phyloP scores from a whole-genome alignment of 2,329 filamentous ascomycete genomes.

The Triangularia verruculosa region DNA sequence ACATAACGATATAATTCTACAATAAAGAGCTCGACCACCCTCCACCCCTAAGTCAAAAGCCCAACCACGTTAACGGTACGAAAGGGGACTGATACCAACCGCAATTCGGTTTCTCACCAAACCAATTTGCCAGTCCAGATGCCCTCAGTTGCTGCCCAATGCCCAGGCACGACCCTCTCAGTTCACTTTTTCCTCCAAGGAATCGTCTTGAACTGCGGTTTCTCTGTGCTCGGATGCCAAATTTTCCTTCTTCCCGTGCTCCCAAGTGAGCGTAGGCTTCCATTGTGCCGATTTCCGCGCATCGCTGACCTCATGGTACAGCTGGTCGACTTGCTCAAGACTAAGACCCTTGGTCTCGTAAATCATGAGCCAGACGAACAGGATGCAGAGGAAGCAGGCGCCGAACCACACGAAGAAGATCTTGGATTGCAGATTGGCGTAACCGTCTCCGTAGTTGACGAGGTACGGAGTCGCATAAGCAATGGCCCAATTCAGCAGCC shows the following conservation, averaged over 20 bases:
- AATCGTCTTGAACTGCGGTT: neutral
- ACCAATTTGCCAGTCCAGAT: neutral
- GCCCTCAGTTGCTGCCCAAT: neutral
- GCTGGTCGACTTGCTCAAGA: constrained; percentile 78
- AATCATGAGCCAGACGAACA: constrained; percentile 74
- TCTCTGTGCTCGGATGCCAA: neutral
- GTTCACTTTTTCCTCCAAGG: neutral
- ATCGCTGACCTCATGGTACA: constrained; percentile 58
- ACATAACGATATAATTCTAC: too few relatives aligned
- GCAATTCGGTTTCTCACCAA: constrained; percentile 1
- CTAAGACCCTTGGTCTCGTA: constrained; percentile 86
- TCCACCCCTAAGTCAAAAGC: neutral
- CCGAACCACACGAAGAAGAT: constrained; percentile 72
- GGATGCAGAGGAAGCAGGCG: constrained; percentile 66
- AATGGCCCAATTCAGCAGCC: constrained; percentile 75
- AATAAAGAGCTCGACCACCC: neutral
- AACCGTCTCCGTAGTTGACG: constrained; percentile 66
- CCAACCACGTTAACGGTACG: neutral
- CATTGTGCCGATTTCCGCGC: neutral
- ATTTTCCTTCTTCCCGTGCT: neutral
- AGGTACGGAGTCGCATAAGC: constrained; percentile 78
- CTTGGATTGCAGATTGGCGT: constrained; percentile 70
- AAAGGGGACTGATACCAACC: neutral
- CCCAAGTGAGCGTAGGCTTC: neutral
- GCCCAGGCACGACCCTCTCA: neutral